Conservation (phyloP, 1,139 yeast genomes). For the Zygotorulaspora mrakii region DNA sequence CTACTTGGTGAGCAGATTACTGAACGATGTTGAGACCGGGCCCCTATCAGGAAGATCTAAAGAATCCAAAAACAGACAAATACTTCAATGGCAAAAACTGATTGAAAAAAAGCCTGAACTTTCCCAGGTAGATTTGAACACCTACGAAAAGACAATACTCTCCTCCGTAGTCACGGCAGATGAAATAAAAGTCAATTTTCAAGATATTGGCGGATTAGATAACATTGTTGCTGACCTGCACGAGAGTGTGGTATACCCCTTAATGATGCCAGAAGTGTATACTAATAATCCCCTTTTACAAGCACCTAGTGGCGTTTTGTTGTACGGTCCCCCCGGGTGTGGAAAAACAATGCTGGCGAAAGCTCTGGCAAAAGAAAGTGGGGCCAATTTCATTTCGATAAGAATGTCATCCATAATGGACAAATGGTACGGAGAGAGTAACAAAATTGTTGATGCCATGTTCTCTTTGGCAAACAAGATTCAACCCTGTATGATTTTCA, state of each 20-base stretch:
- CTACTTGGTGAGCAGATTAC: constrained; percentile 58
- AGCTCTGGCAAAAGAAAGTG: constrained; percentile 88
- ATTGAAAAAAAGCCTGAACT: constrained; percentile 58
- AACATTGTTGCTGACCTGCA: constrained; percentile 75
- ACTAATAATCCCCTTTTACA: constrained; percentile 51
- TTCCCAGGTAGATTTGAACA: constrained; percentile 53
- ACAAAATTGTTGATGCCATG: constrained; percentile 89
- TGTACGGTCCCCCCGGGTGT: constrained; percentile 97
- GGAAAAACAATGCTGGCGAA: constrained; percentile 97
- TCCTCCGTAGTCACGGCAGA: constrained; percentile 80
- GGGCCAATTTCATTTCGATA: constrained; percentile 86
- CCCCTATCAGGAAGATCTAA: constrained; percentile 51
- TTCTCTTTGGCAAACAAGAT: constrained; percentile 86
- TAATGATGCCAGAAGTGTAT: constrained; percentile 52
- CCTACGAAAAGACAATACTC: constrained; percentile 73
- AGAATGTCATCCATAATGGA: constrained; percentile 95
- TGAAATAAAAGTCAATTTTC: constrained; percentile 70
- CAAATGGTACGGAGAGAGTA: constrained; percentile 97
- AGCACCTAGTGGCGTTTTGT: constrained; percentile 90
- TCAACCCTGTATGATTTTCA: constrained; percentile 91
- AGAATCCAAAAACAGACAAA: constrained; percentile 66
- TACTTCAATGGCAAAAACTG: constrained; percentile 56
- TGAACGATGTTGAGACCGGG: constrained; percentile 48
- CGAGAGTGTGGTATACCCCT: constrained; percentile 84
- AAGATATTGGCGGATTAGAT: constrained; percentile 86